phyloP scores from a whole-genome alignment of 108 stramenopile genomes.

The Epithemia pelagica region DNA sequence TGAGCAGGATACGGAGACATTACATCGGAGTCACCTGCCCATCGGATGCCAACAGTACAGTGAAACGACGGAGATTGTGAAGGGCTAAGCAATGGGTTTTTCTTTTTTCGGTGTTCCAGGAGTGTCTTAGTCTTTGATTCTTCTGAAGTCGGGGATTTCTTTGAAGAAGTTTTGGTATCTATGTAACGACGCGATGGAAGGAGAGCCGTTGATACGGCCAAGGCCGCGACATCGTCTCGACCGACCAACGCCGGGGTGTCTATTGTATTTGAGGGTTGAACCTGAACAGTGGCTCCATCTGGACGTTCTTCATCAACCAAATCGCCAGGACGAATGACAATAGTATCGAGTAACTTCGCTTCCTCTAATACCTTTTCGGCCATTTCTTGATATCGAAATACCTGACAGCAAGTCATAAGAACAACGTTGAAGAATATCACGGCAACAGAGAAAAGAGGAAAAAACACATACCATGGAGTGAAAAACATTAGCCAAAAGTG shows the following conservation, averaged over 20 bases:
- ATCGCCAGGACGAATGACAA: constrained; percentile 63
- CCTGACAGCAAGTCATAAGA: not conserved
- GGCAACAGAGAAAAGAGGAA: too few relatives aligned
- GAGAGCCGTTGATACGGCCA: constrained; percentile 54
- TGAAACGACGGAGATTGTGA: constrained; percentile 23
- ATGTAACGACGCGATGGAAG: not conserved
- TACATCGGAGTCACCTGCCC: constrained; percentile 26
- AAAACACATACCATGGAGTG: constrained; percentile 23
- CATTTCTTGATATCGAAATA: constrained; percentile 60
- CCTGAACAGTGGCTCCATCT: constrained; percentile 52
- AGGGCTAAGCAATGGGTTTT: not conserved
- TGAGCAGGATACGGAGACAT: constrained; percentile 36
- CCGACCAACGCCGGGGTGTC: constrained; percentile 45
- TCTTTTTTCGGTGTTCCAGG: not conserved
- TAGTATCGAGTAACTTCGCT: constrained; percentile 50
- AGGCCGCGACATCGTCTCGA: constrained; percentile 63
- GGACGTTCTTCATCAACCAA: constrained; percentile 46
- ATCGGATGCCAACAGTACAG: constrained; percentile 32
- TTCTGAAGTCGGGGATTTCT: not conserved
- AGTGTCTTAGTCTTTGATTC: not conserved
- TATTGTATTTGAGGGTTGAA: constrained; percentile 36
- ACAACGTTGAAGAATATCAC: too few relatives aligned
- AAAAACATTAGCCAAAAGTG: constrained; percentile 47
- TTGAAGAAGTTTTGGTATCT: not conserved
- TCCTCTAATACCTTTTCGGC: constrained; percentile 45